These are phyloP conservation scores for Haplosporangium gracile DNA, from an alignment of 192 early-diverging fungal genomes.

Conservation along the genomic window DNA sequence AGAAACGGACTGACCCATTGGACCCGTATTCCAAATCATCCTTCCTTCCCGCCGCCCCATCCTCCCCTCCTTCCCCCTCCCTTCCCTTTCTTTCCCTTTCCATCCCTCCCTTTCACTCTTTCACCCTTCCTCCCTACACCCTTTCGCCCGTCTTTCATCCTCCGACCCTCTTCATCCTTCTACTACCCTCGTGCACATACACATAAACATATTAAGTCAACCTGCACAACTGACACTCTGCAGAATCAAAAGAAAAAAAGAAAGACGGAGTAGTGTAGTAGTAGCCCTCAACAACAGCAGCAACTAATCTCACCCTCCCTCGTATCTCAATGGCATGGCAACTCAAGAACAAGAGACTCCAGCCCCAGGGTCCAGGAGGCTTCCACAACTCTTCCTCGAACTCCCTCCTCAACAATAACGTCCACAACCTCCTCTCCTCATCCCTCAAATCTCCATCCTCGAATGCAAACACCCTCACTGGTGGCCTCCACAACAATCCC, in stretches of 20 bases:
- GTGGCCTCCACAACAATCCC: background rate
- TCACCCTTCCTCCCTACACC: background rate
- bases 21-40: background rate
- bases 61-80: background rate
- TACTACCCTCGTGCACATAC: constrained; percentile 2
- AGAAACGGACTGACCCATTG: background rate
- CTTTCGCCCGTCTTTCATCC: background rate
- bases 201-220: background rate
- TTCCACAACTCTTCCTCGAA: background rate
- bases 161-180: constrained; percentile 10
- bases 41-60: background rate
- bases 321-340: constrained; percentile 42
- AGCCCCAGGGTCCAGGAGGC: constrained; percentile 2
- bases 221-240: constrained; percentile 9
- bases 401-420: background rate
- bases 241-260: background rate
- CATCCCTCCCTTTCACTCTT: background rate
- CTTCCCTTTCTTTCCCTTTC: background rate
- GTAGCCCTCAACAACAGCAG: background rate
- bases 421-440: background rate
- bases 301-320: background rate
- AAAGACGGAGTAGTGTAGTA: constrained; percentile 1
- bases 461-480: background rate
- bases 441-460: background rate
- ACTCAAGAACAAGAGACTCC: constrained; percentile 52